A percentile compares a stretch with the other conserved stretches of the same genome.
Conservation (phyloP, 345 rosid species). For the Eucalyptus sp. region DNA sequence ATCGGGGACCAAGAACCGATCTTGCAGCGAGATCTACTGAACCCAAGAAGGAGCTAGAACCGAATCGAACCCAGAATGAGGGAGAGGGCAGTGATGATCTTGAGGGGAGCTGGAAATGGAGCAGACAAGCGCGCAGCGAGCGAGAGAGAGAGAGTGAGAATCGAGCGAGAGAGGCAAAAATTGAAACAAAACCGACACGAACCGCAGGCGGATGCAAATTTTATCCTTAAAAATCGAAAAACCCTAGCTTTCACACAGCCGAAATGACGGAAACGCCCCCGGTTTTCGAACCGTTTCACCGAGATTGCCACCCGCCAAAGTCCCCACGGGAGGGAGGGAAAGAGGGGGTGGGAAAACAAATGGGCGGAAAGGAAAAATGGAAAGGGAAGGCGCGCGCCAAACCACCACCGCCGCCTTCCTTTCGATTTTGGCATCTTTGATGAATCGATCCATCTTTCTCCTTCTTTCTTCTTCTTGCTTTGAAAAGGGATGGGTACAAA, state of each 20-base stretch:
- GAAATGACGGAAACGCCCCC: background rate
- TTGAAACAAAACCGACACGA: background rate
- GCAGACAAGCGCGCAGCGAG: background rate
- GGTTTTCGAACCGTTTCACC: background rate
- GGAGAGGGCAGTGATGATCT: background rate
- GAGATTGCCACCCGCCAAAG: slow-evolving; percentile 2
- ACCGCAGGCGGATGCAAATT: background rate
- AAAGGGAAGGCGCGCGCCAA: background rate
- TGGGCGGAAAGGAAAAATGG: background rate
- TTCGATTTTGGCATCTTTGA: background rate
- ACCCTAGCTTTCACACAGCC: background rate
- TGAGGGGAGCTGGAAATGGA: background rate
- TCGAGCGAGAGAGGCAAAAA: background rate
- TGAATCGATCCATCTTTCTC: background rate
- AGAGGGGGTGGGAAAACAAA: background rate
- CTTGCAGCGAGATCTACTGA: background rate
- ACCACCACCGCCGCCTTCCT: background rate
- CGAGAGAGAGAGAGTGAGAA: background rate
- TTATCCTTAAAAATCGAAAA: background rate
- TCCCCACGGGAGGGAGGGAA: background rate
- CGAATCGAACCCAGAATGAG: background rate
- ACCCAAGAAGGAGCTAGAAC: background rate
- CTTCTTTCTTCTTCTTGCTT: background rate
- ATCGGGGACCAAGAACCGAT: background rate
- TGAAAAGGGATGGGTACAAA: background rate